These are phyloP conservation scores for Penicillium sp. DNA, from an alignment of 2,329 filamentous ascomycete species.

Conservation along the genomic window DNA sequence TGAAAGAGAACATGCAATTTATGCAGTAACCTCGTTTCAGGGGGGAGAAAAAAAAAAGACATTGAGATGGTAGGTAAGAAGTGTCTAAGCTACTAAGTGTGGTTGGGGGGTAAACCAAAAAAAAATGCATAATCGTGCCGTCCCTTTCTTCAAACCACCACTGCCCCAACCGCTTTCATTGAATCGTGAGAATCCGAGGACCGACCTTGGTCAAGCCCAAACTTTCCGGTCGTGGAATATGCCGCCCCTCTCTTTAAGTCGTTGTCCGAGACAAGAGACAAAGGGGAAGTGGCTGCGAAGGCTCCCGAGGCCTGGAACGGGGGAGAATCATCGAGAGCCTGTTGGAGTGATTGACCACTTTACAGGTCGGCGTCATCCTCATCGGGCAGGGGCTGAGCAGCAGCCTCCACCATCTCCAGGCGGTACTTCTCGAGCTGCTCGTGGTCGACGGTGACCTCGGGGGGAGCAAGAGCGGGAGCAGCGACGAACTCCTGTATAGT, in stretches of 20 bases:
- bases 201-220: conserved; percentile 30
- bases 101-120: conserved; percentile 26
- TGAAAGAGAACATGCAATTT: conserved; percentile 26
- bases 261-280: conserved; percentile 6
- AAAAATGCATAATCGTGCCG: conserved; percentile 40
- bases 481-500: conserved; percentile 84
- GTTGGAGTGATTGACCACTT: conserved; percentile 24
- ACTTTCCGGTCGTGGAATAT: conserved; percentile 17
- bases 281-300: conserved; percentile 9
- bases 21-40: conserved; percentile 28
- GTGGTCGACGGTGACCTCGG: conserved; percentile 86
- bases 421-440: conserved; percentile 78
- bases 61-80: conserved; percentile 30
- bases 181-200: conserved; percentile 39
- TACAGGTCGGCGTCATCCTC: conserved; percentile 77
- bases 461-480: conserved; percentile 89
- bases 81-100: conserved; percentile 32
- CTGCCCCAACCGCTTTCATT: conserved; percentile 39
- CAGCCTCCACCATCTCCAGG: conserved; percentile 83
- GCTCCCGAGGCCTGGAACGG: conserved; percentile 10
- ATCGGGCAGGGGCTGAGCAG: conserved; percentile 82
- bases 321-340: conserved; percentile 15
- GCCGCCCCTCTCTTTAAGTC: conserved; percentile 2
- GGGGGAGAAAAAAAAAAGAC: conserved; percentile 16
- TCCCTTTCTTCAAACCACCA: conserved; percentile 33